Evolutionary conservation across 208 protist species (phyloP), one percentile per base, ranked within the genome.

Genomic region (Strigomonas culicis): DNA sequence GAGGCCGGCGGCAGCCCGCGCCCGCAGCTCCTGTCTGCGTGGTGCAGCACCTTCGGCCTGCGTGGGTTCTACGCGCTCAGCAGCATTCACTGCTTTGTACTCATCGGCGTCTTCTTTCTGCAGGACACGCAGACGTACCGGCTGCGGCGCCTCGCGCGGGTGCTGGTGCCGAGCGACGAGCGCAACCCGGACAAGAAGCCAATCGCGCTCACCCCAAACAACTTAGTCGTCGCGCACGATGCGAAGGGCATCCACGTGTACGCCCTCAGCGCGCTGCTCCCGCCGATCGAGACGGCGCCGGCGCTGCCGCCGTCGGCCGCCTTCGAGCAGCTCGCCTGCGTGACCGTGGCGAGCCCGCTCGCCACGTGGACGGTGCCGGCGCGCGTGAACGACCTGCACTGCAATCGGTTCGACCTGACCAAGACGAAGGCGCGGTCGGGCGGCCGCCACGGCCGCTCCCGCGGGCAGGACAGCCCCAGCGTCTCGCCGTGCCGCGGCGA

Each of bases 111-210:
- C 53, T 59, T 59, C 32, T 34, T 17, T 17, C 32, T 27, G 6
- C 3, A 36, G n/a, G 28, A 24, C 7, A 30, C 25, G 44, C 4
- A 44, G 19, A 4, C 21, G 44, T 75, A 74, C 32, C 39, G 30
- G n/a, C 63, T 95, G 15, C 78, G 63, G 19, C 59, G 47, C n/a
- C 65, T 85, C 25, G 79, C 84, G 3, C 77, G 83, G 50, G 72
- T 93, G 30, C 49, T 24, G 19, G 51, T 95, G 10, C 84, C 89
- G 17, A 67, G 71, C 22, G 89, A 95, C 36, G 27, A 22, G 1
- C 70, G 65, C 30, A 90, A 95, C 41, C 82, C 86, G 0, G 89
- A 95, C 66, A 95, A 95, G 76, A 95, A 95, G 59, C 84, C 86
- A 13, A 79, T 95, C 61, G 75, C 80, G 2, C 64, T 93, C 15